Conservation (phyloP, 2,329 filamentous ascomycete species). For the Coleophoma crateriformis region DNA sequence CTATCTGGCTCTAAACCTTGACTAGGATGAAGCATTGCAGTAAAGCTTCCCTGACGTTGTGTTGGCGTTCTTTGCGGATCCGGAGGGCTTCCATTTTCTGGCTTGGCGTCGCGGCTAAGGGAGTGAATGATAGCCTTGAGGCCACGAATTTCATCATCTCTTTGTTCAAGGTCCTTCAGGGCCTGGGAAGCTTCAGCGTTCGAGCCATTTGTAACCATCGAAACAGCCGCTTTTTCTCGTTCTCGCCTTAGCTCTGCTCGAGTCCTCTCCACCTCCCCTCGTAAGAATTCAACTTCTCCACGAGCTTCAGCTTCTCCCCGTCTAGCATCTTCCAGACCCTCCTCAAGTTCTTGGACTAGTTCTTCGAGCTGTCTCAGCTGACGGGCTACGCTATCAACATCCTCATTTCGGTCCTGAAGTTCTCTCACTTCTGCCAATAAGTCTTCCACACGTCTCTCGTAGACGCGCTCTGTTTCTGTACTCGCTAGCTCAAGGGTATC, state of each 20-base stretch:
- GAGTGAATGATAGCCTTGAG: slow-evolving; percentile 98
- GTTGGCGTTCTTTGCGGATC: slow-evolving; percentile 25
- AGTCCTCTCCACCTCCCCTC: slow-evolving; percentile 90
- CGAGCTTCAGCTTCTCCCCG: slow-evolving; percentile 92
- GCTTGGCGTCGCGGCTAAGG: slow-evolving; percentile 68
- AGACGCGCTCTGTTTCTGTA: slow-evolving; percentile 91
- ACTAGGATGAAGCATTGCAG: slow-evolving; percentile 12
- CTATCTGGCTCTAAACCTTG: slow-evolving; percentile 50
- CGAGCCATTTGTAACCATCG: slow-evolving; percentile 41
- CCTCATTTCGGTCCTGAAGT: slow-evolving; percentile 74
- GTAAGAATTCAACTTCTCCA: slow-evolving; percentile 90
- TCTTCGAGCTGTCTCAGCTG: slow-evolving; percentile 96
- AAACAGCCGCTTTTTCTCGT: slow-evolving; percentile 70
- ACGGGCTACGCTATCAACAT: slow-evolving; percentile 84
- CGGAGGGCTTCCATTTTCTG: slow-evolving; percentile 16
- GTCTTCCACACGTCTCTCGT: slow-evolving; percentile 87
- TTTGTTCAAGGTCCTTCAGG: slow-evolving; percentile 79
- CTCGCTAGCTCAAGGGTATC: slow-evolving; percentile 95
- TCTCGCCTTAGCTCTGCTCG: slow-evolving; percentile 83
- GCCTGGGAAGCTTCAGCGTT: slow-evolving; percentile 39
- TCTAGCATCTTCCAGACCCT: slow-evolving; percentile 90
- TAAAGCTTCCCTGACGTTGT: slow-evolving; percentile 15
- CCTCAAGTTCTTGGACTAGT: slow-evolving; percentile 92
- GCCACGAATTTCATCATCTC: slow-evolving; percentile 94
- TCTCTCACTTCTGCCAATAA: slow-evolving; percentile 79